phyloP scores from a whole-genome alignment of 1,284 basidiomycete genomes.

The Marasmius sp. region DNA sequence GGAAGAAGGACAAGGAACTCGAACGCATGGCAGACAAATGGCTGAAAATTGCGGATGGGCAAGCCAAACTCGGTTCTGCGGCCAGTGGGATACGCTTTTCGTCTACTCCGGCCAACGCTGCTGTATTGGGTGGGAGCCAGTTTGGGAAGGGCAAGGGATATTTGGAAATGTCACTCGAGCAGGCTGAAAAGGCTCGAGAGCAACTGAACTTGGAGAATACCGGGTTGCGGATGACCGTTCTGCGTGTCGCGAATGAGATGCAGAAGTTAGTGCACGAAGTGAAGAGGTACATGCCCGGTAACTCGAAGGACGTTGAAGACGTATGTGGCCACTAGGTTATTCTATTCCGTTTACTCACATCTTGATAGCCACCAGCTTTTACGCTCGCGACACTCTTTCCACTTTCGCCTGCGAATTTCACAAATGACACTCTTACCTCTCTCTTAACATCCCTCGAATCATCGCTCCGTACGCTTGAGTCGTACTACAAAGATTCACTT shows the following conservation, averaged over 20 bases:
- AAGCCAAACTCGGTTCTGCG: conserved; percentile 48
- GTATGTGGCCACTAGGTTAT: conserved; percentile 27
- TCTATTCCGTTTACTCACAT: neutral
- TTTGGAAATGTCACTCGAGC: conserved; percentile 70
- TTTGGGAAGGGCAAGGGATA: conserved; percentile 54
- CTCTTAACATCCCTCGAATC: conserved; percentile 48
- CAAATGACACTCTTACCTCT: conserved; percentile 50
- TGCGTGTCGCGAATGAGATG: conserved; percentile 70
- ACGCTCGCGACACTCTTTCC: conserved; percentile 61
- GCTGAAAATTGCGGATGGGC: conserved; percentile 68
- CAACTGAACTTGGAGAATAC: conserved; percentile 72
- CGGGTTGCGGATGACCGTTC: conserved; percentile 64
- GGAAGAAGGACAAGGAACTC: conserved; percentile 79
- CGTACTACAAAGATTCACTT: conserved; percentile 7
- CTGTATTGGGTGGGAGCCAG: conserved; percentile 46
- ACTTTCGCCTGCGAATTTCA: conserved; percentile 48
- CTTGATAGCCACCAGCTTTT: conserved; percentile 42
- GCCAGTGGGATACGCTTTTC: conserved; percentile 49
- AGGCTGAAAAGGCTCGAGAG: conserved; percentile 69
- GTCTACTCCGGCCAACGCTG: conserved; percentile 44
- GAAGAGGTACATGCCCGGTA: conserved; percentile 32
- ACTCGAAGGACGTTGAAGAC: conserved; percentile 40
- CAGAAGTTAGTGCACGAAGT: conserved; percentile 53
- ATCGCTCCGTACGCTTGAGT: conserved; percentile 21
- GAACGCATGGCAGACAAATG: conserved; percentile 80